phyloP scores from a whole-genome alignment of 225 moss, liverwort and hornwort genomes.

The Polytrichum formosum region DNA sequence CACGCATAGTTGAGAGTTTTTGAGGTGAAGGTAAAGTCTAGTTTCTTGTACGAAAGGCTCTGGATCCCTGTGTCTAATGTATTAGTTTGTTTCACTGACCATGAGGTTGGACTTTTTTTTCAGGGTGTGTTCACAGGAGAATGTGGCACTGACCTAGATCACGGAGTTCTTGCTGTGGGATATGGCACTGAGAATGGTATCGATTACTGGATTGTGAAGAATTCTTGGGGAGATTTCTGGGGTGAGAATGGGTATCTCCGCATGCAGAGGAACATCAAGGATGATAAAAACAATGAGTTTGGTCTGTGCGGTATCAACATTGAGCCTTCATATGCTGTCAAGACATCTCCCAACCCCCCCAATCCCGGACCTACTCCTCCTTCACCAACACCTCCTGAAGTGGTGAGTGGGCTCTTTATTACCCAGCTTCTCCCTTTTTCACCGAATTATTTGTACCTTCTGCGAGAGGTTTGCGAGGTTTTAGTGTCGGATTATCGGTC shows the following conservation, averaged over 20 bases:
- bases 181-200: slow-evolving; percentile 45
- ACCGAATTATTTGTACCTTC: too few species aligned
- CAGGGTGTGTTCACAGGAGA: slow-evolving; percentile 71
- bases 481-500: too few species aligned
- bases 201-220: slow-evolving; percentile 72
- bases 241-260: slow-evolving; percentile 58
- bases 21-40: too few species aligned
- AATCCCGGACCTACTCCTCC: slow-evolving; percentile 91
- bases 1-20: too few species aligned
- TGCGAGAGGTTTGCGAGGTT: too few species aligned
- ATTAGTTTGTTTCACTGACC: too few species aligned
- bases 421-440: too few species aligned
- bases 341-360: slow-evolving; percentile 72
- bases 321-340: slow-evolving; percentile 79
- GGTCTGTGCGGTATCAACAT: slow-evolving; percentile 85
- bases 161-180: slow-evolving; percentile 60
- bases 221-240: slow-evolving; percentile 71
- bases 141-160: slow-evolving; percentile 62
- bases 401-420: slow-evolving; percentile 24
- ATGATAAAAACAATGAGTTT: slow-evolving; percentile 16
- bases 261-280: slow-evolving; percentile 28
- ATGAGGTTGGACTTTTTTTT: not conserved
- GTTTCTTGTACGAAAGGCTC: too few species aligned
- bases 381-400: slow-evolving; percentile 68
- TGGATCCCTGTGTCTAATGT: too few species aligned